Percentiles rank a stretch among this genome's conserved stretches.
phyloP scores from a whole-genome alignment of 345 rosid genomes.

The Linum usitatissimum region DNA sequence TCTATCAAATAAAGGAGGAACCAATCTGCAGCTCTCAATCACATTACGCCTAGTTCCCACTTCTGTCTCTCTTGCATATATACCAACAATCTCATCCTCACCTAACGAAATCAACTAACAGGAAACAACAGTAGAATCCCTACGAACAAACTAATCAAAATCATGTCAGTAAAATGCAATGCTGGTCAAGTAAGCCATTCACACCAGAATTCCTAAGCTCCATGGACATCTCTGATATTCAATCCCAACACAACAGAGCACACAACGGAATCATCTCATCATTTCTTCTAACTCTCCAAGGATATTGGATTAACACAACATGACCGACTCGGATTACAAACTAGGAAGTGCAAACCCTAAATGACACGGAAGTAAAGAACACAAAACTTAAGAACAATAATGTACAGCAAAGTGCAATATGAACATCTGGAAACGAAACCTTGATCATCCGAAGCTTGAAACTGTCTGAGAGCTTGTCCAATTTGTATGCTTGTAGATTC shows the following conservation, averaged over 20 bases:
- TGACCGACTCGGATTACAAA: neutral
- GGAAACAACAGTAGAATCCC: too few relatives aligned
- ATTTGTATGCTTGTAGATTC: constrained; percentile 55
- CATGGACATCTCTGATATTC: too few relatives aligned
- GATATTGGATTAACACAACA: neutral
- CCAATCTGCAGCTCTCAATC: too few relatives aligned
- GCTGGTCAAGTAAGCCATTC: too few relatives aligned
- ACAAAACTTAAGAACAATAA: neutral
- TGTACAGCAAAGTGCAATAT: neutral
- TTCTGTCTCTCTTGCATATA: too few relatives aligned
- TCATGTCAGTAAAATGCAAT: too few relatives aligned
- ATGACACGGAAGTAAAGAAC: neutral
- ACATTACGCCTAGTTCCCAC: too few relatives aligned
- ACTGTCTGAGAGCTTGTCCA: constrained; percentile 34
- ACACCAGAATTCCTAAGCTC: too few relatives aligned
- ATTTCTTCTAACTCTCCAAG: neutral
- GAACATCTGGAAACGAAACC: constrained; percentile 22
- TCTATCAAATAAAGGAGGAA: too few relatives aligned
- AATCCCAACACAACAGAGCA: neutral
- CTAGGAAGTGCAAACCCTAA: neutral
- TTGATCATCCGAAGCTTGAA: constrained; percentile 36
- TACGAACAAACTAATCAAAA: too few relatives aligned
- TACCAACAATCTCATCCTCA: too few relatives aligned
- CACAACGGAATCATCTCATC: neutral
- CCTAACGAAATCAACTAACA: too few relatives aligned